Base-by-base conservation (phyloP, 805 yeast genomes). In the Yamadazyma sp. region DNA sequence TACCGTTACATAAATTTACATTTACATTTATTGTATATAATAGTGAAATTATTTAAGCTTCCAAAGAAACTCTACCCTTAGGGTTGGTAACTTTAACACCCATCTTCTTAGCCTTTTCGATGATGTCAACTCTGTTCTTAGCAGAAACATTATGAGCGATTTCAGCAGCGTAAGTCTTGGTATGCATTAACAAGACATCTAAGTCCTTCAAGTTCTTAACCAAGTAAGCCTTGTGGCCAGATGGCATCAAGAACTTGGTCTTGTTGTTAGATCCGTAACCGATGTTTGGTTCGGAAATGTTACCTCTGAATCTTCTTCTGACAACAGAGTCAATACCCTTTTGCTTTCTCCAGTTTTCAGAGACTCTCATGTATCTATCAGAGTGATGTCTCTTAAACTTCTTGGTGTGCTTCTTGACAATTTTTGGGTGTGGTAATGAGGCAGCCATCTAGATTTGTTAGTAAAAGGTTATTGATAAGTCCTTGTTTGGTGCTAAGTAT, bases 281-380 rank as follows among this genome's bases (percentile, higher is more conserved):
- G 65, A 93, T 90, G 80, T 85, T 90, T 81, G 99, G 99, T 82
- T 91, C 95, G 64, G 90, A 80, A 70, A 93, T 87, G 77, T 91
- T 84, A 70, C 99, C 99, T 84, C 97, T 88, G 95, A 93, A 93
- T 82, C 93, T 84, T 82, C 99, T 91, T 82, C 99, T 93, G 72
- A 95, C 97, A 78, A 88, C 82, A 60, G 98, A 90, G 82, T 93
- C 99, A 71, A 93, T 93, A 93, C 99, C 99, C 87, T 93, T 93
- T 79, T 95, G 99, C 80, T 93, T 91, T 88, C 99, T 93, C 99
- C 99, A 95, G 83, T 82, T 84, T 78, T 88, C 97, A 66, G 87
- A 77, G 60, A 93, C 96, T 78, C 99, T 90, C 82, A 82, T 83
- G 78, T 89, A 91, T 78, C 96, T 88, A 84, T 93, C 99, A 74